These are phyloP conservation scores for Tuctoria greenei DNA, from an alignment of 176 grass and related monocot species.

Conservation along the genomic window DNA sequence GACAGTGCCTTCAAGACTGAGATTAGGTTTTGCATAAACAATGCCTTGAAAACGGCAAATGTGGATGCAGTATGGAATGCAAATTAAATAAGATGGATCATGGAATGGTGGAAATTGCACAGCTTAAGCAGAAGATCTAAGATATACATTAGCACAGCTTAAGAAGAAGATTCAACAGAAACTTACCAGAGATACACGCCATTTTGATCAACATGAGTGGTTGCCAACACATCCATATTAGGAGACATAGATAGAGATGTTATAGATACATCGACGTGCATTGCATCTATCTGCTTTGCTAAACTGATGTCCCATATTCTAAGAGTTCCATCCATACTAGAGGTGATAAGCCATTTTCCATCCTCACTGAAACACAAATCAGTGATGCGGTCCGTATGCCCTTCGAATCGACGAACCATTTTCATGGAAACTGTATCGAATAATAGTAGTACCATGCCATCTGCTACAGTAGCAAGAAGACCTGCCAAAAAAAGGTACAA, in stretches of 20 bases:
- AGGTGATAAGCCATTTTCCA: slow-evolving; percentile 93
- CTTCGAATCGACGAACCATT: slow-evolving; percentile 90
- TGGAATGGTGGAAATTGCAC: slow-evolving; percentile 5
- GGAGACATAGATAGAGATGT: slow-evolving; percentile 83
- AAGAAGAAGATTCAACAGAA: slow-evolving; percentile 24
- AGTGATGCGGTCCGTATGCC: slow-evolving; percentile 82
- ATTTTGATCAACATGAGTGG: slow-evolving; percentile 97
- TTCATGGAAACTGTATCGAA: slow-evolving; percentile 69
- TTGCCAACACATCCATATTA: slow-evolving; percentile 92
- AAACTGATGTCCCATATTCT: slow-evolving; percentile 98
- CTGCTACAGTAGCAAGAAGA: slow-evolving; percentile 75
- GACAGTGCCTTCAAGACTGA: no score
- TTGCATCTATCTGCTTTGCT: slow-evolving; percentile 92
- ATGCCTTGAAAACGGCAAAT: neutral
- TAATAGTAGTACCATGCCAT: slow-evolving; percentile 74
- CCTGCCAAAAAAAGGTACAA: slow-evolving; percentile 59
- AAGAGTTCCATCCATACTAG: slow-evolving; percentile 93
- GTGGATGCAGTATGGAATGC: neutral
- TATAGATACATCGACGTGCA: slow-evolving; percentile 75
- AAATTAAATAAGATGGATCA: slow-evolving; percentile 4
- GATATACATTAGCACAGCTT: neutral
- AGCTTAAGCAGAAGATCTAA: neutral
- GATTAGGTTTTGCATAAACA: no score
- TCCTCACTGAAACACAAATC: slow-evolving; percentile 94
- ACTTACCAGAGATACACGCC: slow-evolving; percentile 95